These are phyloP conservation scores for Trichoderma semiorbis DNA, from an alignment of 2,329 filamentous ascomycete genomes.

Conservation along the genomic window DNA sequence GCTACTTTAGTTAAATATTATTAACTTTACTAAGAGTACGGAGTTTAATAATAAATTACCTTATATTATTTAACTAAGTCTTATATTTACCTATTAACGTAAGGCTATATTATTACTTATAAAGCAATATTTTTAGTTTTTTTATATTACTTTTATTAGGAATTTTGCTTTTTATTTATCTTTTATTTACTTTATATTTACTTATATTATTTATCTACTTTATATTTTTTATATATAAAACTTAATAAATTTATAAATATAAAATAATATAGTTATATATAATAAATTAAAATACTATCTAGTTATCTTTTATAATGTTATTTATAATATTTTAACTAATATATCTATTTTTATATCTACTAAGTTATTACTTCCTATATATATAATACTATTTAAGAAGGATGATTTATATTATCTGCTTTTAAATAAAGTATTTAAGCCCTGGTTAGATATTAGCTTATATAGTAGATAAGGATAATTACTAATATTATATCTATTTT, in stretches of 20 bases:
- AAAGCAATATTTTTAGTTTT: not conserved
- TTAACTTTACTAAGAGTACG: not conserved
- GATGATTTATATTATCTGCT: not conserved
- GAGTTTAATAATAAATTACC: not conserved
- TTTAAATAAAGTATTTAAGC: not conserved
- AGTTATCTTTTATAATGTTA: too few relatives aligned
- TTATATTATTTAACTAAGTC: not conserved
- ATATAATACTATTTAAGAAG: not conserved
- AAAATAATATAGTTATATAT: too few relatives aligned
- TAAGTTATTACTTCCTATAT: not conserved
- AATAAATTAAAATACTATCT: too few relatives aligned
- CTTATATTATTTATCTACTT: not conserved
- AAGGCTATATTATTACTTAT: not conserved
- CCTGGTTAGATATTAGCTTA: not conserved
- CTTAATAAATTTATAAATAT: too few relatives aligned
- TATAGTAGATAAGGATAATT: constrained; percentile 10
- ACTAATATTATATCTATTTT: not conserved
- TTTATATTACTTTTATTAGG: too few relatives aligned
- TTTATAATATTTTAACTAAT: not conserved
- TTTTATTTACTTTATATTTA: not conserved
- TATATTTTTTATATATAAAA: not conserved
- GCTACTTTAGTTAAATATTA: not conserved
- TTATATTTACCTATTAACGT: not conserved
- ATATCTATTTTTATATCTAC: not conserved
- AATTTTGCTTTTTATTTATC: not conserved